Evolutionary conservation across 371 early-diverging fungal species (phyloP), one percentile per base, ranked within the genome.

Genomic region (Mortierella sp.): DNA sequence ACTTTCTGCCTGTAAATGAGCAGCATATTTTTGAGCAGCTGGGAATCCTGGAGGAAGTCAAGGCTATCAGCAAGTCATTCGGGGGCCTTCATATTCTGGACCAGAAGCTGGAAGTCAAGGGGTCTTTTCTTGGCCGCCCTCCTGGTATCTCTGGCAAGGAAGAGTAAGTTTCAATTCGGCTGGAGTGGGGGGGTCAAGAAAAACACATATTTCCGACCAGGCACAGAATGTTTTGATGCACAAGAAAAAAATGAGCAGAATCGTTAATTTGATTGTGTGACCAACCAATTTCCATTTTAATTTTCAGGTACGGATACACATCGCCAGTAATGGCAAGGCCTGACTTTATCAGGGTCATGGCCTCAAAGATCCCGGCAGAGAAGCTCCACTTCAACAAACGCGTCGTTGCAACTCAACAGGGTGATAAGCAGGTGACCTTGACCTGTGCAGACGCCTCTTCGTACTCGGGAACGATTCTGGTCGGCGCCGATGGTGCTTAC

Each of bases 401-500:
- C 2, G 72, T 65, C 13, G 40, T 65, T 19, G 24, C 65, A 29
- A 50, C 53, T 2, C 39, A n/a, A 11, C 64, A 64, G 31, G 72
- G 65, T 5, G 65, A 65, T 14, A 31, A 53, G 13, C 50, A 65
- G 31, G 72, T 71, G 29, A 65, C 64, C 7, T 22, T 72, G 9
- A 26, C 24, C 40, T 72, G 72, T n/a, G 50, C 44, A 29, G 53
- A 72, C 55, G 31, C 40, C 16, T 37, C 34, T 8, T 19, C 39
- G 3, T 50, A 48, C 43, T 22, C 24, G 22, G 72, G 65, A 26
- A 64, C 44, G 6, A 64, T 72, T 16, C 34, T 72, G 10, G 41
- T 72, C 41, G 72, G 72, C 10, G 65, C 72, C n/a, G 72, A 72
- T 26, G 72, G 66, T 10, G 72, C 72, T 2, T 65, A 65, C 65